A percentile compares a stretch with the other conserved stretches of the same genome.
Evolutionary conservation across 257 asterid genomes (phyloP).

Genomic region (Nemophila menziesii): DNA sequence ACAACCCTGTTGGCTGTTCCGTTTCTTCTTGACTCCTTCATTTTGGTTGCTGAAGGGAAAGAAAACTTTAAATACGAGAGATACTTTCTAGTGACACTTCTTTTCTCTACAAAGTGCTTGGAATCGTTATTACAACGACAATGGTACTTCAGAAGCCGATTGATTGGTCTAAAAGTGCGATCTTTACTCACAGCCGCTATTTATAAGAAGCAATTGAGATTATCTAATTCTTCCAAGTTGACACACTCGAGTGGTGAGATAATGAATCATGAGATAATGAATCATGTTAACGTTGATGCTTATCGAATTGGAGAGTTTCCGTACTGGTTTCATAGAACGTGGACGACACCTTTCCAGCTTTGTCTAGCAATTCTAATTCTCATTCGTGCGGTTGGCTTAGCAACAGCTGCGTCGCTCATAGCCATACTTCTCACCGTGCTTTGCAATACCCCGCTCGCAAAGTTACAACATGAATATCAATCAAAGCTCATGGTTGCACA

Average conservation of each 20-base stretch:
- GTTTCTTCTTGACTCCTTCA: slow-evolving; percentile 26
- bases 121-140: slow-evolving; percentile 34
- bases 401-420: slow-evolving; percentile 17
- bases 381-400: slow-evolving; percentile 24
- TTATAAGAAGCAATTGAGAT: slow-evolving; percentile 22
- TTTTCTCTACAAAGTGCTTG: slow-evolving; percentile 19
- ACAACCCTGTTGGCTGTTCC: slow-evolving; percentile 22
- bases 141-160: slow-evolving; percentile 23
- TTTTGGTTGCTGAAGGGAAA: slow-evolving; percentile 18
- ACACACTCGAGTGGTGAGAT: slow-evolving; percentile 28
- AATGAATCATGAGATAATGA: too few relatives aligned
- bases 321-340: slow-evolving; percentile 24
- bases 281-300: slow-evolving; percentile 28
- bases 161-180: slow-evolving; percentile 23
- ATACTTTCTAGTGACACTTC: slow-evolving; percentile 14
- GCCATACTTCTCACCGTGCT: slow-evolving; percentile 16
- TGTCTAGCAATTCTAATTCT: slow-evolving; percentile 17
- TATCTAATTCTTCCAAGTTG: slow-evolving; percentile 15
- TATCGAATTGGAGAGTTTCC: slow-evolving; percentile 26
- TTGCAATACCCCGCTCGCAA: slow-evolving; percentile 24
- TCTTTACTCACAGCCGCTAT: slow-evolving; percentile 24
- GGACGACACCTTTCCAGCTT: slow-evolving; percentile 26
- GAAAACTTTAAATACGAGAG: slow-evolving; percentile 18
- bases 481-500: slow-evolving; percentile 26
- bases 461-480: slow-evolving; percentile 20